These are phyloP conservation scores for Heritiera littoralis DNA, from an alignment of 345 rosid species.

Conservation along the genomic window DNA sequence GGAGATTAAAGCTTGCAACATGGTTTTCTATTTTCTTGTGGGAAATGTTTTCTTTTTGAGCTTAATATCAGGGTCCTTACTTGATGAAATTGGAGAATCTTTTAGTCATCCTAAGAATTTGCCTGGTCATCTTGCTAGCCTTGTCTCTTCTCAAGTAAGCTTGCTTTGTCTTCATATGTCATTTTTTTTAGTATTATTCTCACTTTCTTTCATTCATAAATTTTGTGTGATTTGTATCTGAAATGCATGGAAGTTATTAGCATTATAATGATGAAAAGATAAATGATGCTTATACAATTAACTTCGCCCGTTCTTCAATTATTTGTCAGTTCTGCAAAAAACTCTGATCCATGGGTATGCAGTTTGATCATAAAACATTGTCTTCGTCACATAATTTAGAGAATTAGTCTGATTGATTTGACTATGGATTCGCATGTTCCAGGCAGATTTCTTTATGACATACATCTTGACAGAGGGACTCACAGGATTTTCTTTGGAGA, in stretches of 20 bases:
- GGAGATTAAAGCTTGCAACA: slow-evolving; percentile 92
- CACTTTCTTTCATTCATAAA: background rate
- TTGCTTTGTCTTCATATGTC: slow-evolving; percentile 11
- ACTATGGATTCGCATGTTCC: slow-evolving; percentile 25
- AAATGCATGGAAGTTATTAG: background rate
- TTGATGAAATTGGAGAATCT: slow-evolving; percentile 82
- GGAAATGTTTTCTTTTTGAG: slow-evolving; percentile 92
- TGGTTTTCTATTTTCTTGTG: slow-evolving; percentile 89
- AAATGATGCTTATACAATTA: background rate
- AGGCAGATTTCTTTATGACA: slow-evolving; percentile 89
- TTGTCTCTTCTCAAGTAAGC: slow-evolving; percentile 85
- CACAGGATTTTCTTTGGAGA: slow-evolving; percentile 82
- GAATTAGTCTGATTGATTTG: slow-evolving; percentile 12
- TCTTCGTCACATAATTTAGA: background rate
- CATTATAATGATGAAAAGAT: background rate
- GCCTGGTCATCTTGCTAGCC: slow-evolving; percentile 84
- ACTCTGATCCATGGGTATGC: background rate
- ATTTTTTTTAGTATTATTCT: background rate
- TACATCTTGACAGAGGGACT: slow-evolving; percentile 85
- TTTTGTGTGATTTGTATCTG: background rate
- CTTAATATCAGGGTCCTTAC: slow-evolving; percentile 83
- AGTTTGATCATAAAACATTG: background rate
- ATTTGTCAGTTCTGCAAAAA: background rate
- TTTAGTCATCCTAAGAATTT: slow-evolving; percentile 64
- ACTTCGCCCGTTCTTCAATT: background rate